Percentiles rank a stretch among this genome's conserved stretches.
These are phyloP conservation scores for Clonostachys solani DNA, from an alignment of 2,329 filamentous ascomycete genomes.

Conservation along the genomic window DNA sequence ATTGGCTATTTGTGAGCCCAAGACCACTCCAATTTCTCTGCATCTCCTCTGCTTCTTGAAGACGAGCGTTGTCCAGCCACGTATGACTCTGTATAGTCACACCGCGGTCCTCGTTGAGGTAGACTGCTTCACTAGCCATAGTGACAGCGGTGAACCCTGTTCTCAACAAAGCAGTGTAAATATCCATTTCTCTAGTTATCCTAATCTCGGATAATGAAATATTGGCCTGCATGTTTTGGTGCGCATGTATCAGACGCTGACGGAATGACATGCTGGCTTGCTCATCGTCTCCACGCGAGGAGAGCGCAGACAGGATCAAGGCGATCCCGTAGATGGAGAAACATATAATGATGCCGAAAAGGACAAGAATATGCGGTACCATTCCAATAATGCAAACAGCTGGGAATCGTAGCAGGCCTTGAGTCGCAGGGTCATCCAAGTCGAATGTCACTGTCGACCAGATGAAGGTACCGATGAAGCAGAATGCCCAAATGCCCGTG, in stretches of 20 bases:
- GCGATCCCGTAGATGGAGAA: conserved; percentile 73
- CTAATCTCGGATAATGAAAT: conserved; percentile 77
- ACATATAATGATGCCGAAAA: conserved; percentile 75
- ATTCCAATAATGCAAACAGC: conserved; percentile 95
- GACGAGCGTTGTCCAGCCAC: conserved; percentile 86
- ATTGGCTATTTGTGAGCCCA: conserved; percentile 39
- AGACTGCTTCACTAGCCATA: conserved; percentile 92
- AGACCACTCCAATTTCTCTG: conserved; percentile 45
- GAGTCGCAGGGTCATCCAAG: conserved; percentile 51
- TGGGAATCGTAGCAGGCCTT: conserved; percentile 79
- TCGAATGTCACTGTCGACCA: conserved; percentile 68
- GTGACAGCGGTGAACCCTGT: conserved; percentile 86
- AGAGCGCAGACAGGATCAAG: conserved; percentile 64
- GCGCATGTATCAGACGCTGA: conserved; percentile 66
- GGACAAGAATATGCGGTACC: conserved; percentile 85
- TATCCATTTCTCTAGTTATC: conserved; percentile 86
- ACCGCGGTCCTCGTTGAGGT: conserved; percentile 81
- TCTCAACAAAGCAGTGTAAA: conserved; percentile 85
- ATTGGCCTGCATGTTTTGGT: conserved; percentile 89
- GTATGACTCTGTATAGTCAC: conserved; percentile 74
- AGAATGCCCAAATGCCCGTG: conserved; percentile 84
- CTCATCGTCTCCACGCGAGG: conserved; percentile 17
- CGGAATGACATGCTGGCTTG: conserved; percentile 30
- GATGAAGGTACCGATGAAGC: conserved; percentile 82
- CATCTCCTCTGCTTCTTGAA: conserved; percentile 68